Evolutionary conservation across 495 filamentous ascomycete species (phyloP).

Genomic region (Massariosphaeria phaeospora): DNA sequence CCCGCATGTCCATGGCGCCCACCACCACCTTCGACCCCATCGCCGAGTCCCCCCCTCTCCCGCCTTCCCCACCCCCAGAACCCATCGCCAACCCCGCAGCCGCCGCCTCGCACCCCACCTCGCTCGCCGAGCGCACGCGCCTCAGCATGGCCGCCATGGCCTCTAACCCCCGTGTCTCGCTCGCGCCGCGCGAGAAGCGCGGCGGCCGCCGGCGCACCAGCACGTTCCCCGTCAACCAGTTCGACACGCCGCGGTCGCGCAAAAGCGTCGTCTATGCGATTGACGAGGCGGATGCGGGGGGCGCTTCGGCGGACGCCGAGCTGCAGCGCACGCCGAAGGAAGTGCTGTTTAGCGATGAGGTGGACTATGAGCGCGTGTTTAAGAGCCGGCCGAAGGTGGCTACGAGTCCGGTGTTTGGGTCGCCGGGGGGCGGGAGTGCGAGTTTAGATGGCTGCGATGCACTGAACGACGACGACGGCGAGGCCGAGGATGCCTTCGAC

Average conservation of each 20-base stretch:
- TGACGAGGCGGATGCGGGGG: conserved; percentile 21
- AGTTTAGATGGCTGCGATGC: not conserved
- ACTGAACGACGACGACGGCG: not conserved
- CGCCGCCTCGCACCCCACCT: not conserved
- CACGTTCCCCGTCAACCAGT: conserved; percentile 56
- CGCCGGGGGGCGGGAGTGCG: not conserved
- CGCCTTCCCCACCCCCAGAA: conserved; percentile 1
- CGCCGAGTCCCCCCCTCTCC: conserved; percentile 20
- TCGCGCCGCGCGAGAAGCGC: conserved; percentile 1
- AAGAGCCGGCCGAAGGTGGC: conserved; percentile 76
- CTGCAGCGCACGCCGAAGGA: conserved; percentile 52
- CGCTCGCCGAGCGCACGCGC: conserved; percentile 70
- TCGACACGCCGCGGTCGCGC: conserved; percentile 51
- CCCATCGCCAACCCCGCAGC: not conserved
- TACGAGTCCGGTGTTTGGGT: conserved; percentile 56
- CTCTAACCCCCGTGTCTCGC: conserved; percentile 18
- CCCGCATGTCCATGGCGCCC: conserved; percentile 44
- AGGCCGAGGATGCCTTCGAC: conserved; percentile 14
- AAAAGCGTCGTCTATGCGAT: conserved; percentile 8
- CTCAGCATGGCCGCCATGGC: conserved; percentile 67
- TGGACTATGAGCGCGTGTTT: conserved; percentile 80
- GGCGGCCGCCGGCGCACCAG: conserved; percentile 40
- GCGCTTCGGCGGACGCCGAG: conserved; percentile 21
- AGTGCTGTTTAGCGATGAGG: conserved; percentile 59
- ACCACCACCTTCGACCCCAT: conserved; percentile 23